phyloP scores from a whole-genome alignment of 305 asterid genomes.

The Fraxinus latifolia region DNA sequence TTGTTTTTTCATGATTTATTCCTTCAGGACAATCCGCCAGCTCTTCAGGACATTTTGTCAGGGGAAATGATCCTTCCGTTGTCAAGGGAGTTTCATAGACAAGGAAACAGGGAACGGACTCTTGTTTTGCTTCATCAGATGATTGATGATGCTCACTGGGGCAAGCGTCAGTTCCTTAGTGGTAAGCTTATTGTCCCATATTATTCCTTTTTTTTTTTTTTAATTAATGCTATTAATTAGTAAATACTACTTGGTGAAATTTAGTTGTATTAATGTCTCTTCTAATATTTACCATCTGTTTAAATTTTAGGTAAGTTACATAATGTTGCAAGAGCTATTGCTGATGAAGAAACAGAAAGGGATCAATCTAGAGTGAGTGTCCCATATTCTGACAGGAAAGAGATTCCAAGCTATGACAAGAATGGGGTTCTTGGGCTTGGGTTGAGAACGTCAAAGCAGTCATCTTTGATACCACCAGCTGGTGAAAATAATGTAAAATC shows the following conservation, averaged over 20 bases:
- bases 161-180: conserved; percentile 94
- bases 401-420: conserved; percentile 48
- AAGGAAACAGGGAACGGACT: conserved; percentile 94
- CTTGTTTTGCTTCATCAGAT: conserved; percentile 94
- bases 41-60: conserved; percentile 77
- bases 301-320: conserved; percentile 80
- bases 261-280: conserved; percentile 19
- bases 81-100: conserved; percentile 66
- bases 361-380: conserved; percentile 59
- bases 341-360: conserved; percentile 88
- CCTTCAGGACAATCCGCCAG: conserved; percentile 72
- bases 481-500: conserved; percentile 55
- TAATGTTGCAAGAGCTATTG: conserved; percentile 94
- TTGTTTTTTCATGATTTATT: conserved; percentile 22
- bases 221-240: conserved; percentile 14
- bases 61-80: conserved; percentile 62
- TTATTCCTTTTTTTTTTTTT: conserved; percentile 22
- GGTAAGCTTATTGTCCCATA: conserved; percentile 43
- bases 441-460: conserved; percentile 60
- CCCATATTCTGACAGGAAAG: conserved; percentile 58
- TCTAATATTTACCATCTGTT: conserved; percentile 21
- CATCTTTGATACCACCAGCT: conserved; percentile 41
- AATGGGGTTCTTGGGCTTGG: conserved; percentile 89
- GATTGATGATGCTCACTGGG: conserved; percentile 99
- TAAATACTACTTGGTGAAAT: conserved; percentile 9